Conservation (phyloP, 202 grass and related monocot genomes). For the Bolboschoenoplectus hybrid region DNA sequence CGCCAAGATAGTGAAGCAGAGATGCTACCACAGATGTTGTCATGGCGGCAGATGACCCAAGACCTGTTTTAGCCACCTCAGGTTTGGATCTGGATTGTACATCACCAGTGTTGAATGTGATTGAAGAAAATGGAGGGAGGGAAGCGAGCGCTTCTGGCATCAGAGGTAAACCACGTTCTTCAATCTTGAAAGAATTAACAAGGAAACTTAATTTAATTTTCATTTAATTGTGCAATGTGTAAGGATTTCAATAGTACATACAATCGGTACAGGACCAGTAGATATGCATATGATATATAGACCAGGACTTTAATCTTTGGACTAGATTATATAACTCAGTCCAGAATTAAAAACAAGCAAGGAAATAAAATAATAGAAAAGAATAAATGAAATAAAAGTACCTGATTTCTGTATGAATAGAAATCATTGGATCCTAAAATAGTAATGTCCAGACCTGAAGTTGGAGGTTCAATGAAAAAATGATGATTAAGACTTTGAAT, state of each 20-base stretch:
- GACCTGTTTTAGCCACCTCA: constrained; percentile 98
- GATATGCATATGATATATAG: background rate
- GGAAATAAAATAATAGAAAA: constrained; percentile 18
- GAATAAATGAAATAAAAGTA: constrained; percentile 42
- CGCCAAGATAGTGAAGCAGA: constrained; percentile 91
- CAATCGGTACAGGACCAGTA: constrained; percentile 21
- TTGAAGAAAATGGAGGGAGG: constrained; percentile 83
- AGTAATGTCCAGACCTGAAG: constrained; percentile 72
- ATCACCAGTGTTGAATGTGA: constrained; percentile 78
- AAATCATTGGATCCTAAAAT: constrained; percentile 96
- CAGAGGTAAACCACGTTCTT: constrained; percentile 69
- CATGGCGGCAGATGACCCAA: constrained; percentile 98
- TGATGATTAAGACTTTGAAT: constrained; percentile 6
- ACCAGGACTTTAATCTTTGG: background rate
- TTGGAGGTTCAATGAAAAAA: constrained; percentile 30
- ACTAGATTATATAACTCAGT: background rate
- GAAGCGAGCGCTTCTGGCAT: constrained; percentile 76
- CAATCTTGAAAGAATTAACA: constrained; percentile 66
- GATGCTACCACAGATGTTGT: constrained; percentile 84
- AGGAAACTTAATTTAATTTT: constrained; percentile 35
- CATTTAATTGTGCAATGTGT: constrained; percentile 27
- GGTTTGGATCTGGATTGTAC: constrained; percentile 63
- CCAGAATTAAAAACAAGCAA: constrained; percentile 8
- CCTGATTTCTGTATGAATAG: constrained; percentile 97
- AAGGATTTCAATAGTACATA: constrained; percentile 20